Base-by-base conservation (phyloP, 192 early-diverging fungal species). In the Allomyces macrogynus region DNA sequence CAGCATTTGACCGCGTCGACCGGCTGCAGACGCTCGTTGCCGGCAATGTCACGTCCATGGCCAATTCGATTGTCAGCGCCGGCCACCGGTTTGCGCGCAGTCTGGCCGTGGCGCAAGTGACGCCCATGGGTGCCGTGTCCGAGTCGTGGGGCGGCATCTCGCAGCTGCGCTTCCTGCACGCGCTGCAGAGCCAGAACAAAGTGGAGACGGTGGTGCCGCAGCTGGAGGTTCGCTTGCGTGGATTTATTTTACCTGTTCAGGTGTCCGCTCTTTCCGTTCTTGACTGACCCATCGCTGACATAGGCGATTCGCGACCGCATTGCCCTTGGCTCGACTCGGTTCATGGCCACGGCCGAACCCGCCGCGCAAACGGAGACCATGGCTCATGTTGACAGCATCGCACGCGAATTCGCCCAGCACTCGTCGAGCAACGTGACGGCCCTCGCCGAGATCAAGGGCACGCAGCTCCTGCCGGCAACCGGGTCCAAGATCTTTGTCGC, bases 11-110 rank as follows among this genome's bases (percentile, higher is more conserved):
- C 63, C 81, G 86, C 65, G 67, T 73, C 14, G 80, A 87, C 61
- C 82, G 88, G 23, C 78, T 97, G 18, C 77, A 78, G 10, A 90
- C 92, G 0, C 77, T 91, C 49, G 77, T 97, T 27, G 77, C 73
- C 61, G 79, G 80, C 11, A 84, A 81, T 73, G 84, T 91, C 12
- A 77, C 84, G 20, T 79, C 75, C 24, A 76, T 87, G 71, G 87
- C 82, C 44, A 91, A 93, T 67, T 82, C 83, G 5, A 81, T 96
- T 27, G 89, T 86, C 12, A 79, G 85, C 23, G 82, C 79, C 25
- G 93, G 93, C 22, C 93, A 96, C 68, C 67, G 76, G 1, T 94
- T 81, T 72, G 92, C 92, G 1, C 77, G 86, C 61, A 77, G 80
- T 1, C 78, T 89, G 65, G 86, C 89, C 8, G 78, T 75, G 1